Conservation (phyloP, 106 monocot genomes). For the Triglochin maritima region DNA sequence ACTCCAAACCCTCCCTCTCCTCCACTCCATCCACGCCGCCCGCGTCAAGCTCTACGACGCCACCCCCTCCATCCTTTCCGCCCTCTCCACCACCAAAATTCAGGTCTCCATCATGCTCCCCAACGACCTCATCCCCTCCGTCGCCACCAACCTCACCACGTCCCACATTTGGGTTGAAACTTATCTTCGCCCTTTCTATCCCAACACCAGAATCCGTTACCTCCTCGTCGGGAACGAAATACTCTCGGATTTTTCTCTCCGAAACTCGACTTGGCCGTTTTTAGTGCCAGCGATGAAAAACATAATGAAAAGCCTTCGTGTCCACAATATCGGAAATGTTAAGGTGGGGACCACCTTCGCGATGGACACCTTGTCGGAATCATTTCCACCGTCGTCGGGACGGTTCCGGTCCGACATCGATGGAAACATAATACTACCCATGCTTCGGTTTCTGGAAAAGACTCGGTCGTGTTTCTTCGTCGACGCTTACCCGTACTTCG, state of each 20-base stretch:
- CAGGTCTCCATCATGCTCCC: constrained; percentile 79
- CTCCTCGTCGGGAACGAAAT: constrained; percentile 98
- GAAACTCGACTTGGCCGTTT: constrained; percentile 39
- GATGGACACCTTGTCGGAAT: constrained; percentile 62
- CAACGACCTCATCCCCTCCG: constrained; percentile 62
- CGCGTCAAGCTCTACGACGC: constrained; percentile 88
- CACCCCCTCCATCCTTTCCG: constrained; percentile 52
- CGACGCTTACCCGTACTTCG: constrained; percentile 83
- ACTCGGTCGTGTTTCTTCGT: constrained; percentile 64
- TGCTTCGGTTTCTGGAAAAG: constrained; percentile 45
- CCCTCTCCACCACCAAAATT: constrained; percentile 46
- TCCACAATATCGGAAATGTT: constrained; percentile 22
- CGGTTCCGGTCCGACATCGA: constrained; percentile 71
- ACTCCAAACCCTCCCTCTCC: constrained; percentile 27
- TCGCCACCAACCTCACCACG: constrained; percentile 47
- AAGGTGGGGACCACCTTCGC: constrained; percentile 76
- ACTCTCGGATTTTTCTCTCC: constrained; percentile 47
- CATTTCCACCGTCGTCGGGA: constrained; percentile 35
- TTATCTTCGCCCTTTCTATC: constrained; percentile 55
- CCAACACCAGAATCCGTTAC: constrained; percentile 41
- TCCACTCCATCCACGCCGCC: constrained; percentile 37
- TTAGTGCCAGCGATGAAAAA: constrained; percentile 71
- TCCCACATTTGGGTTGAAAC: constrained; percentile 50
- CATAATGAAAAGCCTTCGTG: constrained; percentile 28
- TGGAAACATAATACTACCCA: constrained; percentile 33